Base-by-base conservation (phyloP, 306 rosid genomes). In the Fragaria iinumae region DNA sequence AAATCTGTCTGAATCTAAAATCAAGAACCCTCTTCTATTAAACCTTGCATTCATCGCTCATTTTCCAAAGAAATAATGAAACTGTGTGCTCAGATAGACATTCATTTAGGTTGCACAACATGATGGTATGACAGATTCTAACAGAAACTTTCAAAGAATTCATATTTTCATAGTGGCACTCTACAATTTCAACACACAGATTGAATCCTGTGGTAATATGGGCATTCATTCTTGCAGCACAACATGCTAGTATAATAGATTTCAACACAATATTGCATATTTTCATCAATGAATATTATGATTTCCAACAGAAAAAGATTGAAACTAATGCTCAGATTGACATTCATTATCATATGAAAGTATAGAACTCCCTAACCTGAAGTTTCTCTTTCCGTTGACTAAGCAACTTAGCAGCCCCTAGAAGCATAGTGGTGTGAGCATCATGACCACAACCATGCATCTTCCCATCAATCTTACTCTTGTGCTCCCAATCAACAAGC, bases 371-470 rank as follows among this genome's bases (percentile, higher is more conserved):
- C 81, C 85, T 25, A 75, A 89, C 97, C 97, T 86, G 76, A 27
- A 89, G 84, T 45, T 85, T 79, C 71, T 85, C 71, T 79, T 73
- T 84, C 27, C 91, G 82, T 69, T 83, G 87, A 72, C 73, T 71
- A 39, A 91, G 92, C 87, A 91, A 79, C 78, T 86, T 91, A 11
- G 97, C 88, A 43, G 97, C 92, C 21, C 93, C 97, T 70, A 91
- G 92, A 9, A 91, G 81, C 93, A 89, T 91, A 0, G 93, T 88
- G 1, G 93, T 81, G 73, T 91, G 97, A 75, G 91, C 97, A 82
- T 91, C 93, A 56, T 89, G 92, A 21, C 97, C 92, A 78, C 97
- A 91, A 0, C 86, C 94, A 78, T 91, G 97, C 94, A 91, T 91
- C 68, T 74, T 83, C 18, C 94, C 90, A 23, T 89, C 92, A 53